These are phyloP conservation scores for Coniochaeta sp. DNA, from an alignment of 2,329 filamentous ascomycete genomes.

Conservation along the genomic window DNA sequence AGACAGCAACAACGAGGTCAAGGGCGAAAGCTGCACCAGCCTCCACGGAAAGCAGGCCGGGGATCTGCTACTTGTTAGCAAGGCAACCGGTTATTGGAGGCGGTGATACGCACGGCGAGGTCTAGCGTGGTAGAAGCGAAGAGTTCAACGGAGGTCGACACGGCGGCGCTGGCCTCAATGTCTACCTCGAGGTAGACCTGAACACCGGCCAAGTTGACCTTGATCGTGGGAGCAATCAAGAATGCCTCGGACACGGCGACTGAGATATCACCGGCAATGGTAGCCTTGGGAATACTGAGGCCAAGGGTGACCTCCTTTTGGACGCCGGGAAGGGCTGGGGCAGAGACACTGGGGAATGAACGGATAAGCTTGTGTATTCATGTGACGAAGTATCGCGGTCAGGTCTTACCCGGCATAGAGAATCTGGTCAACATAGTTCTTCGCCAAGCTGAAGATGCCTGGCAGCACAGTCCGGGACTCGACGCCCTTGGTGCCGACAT, in stretches of 20 bases:
- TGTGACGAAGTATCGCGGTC: background rate
- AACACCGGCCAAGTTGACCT: slow-evolving; percentile 18
- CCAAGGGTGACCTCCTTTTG: slow-evolving; percentile 10
- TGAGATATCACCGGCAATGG: slow-evolving; percentile 11
- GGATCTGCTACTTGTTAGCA: slow-evolving; percentile 8
- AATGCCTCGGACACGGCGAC: slow-evolving; percentile 12
- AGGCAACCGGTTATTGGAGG: background rate
- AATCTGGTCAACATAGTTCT: slow-evolving; percentile 11
- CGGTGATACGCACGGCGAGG: slow-evolving; percentile 6
- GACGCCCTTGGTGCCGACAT: background rate
- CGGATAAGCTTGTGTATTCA: background rate
- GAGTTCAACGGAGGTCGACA: slow-evolving; percentile 17
- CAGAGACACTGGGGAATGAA: slow-evolving; percentile 7
- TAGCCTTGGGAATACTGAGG: slow-evolving; percentile 13
- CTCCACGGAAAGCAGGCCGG: slow-evolving; percentile 15
- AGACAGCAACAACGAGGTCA: slow-evolving; percentile 18
- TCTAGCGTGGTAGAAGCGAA: slow-evolving; percentile 11
- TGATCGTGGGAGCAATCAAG: slow-evolving; percentile 10
- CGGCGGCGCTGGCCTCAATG: slow-evolving; percentile 15
- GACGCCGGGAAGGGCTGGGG: slow-evolving; percentile 4
- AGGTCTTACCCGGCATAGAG: slow-evolving; percentile 13
- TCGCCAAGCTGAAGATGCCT: slow-evolving; percentile 9
- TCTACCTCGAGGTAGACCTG: slow-evolving; percentile 19
- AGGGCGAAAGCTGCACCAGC: slow-evolving; percentile 19
- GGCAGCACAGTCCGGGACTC: background rate